phyloP scores from a whole-genome alignment of 23 red algal genomes.

The Gracilaria vermiculophylla region DNA sequence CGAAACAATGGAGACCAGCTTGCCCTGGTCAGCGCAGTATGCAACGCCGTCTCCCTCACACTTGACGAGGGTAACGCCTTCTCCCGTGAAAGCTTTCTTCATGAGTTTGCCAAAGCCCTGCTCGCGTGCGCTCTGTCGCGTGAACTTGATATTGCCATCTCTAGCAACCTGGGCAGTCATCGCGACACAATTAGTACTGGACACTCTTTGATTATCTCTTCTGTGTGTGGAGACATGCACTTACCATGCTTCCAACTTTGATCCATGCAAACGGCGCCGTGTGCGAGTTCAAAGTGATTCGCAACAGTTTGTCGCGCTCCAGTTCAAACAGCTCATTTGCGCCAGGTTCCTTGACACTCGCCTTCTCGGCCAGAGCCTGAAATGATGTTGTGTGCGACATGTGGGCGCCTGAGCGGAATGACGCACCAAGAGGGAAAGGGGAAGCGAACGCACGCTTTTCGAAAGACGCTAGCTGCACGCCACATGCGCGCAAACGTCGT shows the following conservation, averaged over 20 bases:
- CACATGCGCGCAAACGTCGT: too few species aligned
- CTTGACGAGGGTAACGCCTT: background rate
- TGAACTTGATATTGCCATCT: background rate
- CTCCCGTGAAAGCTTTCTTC: background rate
- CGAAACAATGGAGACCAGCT: background rate
- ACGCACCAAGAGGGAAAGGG: too few species aligned
- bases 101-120: background rate
- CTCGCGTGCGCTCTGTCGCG: background rate
- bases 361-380: too few species aligned
- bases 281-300: background rate
- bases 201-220: too few species aligned
- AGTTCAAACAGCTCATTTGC: conserved; percentile 24
- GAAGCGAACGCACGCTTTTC: too few species aligned
- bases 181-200: too few species aligned
- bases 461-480: too few species aligned
- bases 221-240: too few species aligned
- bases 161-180: background rate
- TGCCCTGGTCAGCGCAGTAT: background rate
- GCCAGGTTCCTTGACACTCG: too few species aligned
- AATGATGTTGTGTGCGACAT: too few species aligned
- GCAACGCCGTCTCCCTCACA: conserved; percentile 2
- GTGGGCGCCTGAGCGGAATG: too few species aligned
- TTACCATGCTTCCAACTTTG: background rate
- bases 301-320: conserved; percentile 22
- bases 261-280: background rate